Conservation (phyloP, 768 basidiomycete genomes). For the Tylopilus plumbeoviolaceoides region DNA sequence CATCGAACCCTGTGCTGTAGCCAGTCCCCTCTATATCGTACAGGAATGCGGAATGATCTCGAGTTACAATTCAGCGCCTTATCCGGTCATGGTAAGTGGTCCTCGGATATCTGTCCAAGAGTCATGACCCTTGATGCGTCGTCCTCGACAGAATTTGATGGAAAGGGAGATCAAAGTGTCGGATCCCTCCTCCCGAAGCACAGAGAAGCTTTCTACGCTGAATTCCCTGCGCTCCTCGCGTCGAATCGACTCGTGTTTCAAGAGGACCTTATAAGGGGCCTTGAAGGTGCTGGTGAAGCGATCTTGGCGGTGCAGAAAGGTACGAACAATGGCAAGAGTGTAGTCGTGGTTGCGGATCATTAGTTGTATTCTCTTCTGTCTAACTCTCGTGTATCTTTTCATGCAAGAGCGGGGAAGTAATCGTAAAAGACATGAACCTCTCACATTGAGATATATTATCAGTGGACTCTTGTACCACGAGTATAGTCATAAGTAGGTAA, state of each 20-base stretch:
- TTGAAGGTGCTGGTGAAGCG: neutral
- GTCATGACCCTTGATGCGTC: neutral
- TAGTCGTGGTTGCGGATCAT: neutral
- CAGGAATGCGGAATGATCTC: conserved; percentile 2
- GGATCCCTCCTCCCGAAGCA: neutral
- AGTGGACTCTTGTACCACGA: conserved; percentile 7
- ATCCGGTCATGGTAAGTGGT: neutral
- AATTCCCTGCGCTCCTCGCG: conserved; percentile 1
- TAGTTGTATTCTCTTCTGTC: neutral
- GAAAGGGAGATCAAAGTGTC: neutral
- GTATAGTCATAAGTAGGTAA: conserved; percentile 23
- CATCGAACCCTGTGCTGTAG: neutral
- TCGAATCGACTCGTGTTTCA: neutral
- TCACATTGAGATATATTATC: conserved; percentile 15
- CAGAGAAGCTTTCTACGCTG: neutral
- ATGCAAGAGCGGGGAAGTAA: neutral
- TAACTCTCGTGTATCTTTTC: neutral
- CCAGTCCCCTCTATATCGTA: neutral
- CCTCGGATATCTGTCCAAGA: neutral
- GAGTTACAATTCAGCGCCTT: neutral
- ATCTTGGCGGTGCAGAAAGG: conserved; percentile 6
- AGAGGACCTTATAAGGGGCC: conserved; percentile 1
- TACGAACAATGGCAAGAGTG: conserved; percentile 1
- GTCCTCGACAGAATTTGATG: neutral
- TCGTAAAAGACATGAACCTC: neutral